A percentile compares a stretch with the other conserved stretches of the same genome.
Evolutionary conservation across 164 flowering plant species (phyloP).

Genomic region (Buxus sempervirens): DNA sequence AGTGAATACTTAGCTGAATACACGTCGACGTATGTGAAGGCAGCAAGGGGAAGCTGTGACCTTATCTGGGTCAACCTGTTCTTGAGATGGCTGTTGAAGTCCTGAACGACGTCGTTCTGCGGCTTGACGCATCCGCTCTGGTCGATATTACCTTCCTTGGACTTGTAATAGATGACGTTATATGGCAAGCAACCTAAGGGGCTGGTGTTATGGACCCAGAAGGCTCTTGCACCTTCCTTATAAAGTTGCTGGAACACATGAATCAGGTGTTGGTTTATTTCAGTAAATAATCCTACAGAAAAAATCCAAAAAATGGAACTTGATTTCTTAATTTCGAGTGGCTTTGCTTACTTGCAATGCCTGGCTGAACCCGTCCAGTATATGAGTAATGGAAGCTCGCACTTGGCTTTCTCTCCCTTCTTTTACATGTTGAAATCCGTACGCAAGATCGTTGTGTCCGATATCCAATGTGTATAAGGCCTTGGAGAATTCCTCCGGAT

Average conservation of each 20-base stretch:
- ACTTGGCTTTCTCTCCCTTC: conserved; percentile 30
- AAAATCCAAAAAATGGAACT: too few relatives aligned
- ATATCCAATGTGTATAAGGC: conserved; percentile 69
- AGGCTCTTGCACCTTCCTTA: conserved; percentile 54
- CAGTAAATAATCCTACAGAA: too few relatives aligned
- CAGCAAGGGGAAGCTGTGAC: conserved; percentile 31
- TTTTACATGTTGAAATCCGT: conserved; percentile 33
- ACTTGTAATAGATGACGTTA: conserved; percentile 22
- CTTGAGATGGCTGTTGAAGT: conserved; percentile 62
- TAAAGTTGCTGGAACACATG: conserved; percentile 40
- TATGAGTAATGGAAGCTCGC: conserved; percentile 39
- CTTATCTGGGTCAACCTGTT: conserved; percentile 35
- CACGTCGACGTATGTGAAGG: conserved; percentile 57
- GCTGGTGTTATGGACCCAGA: conserved; percentile 83
- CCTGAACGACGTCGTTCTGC: conserved; percentile 55
- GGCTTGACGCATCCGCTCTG: conserved; percentile 50
- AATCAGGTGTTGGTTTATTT: too few relatives aligned
- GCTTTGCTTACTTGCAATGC: conserved; percentile 41
- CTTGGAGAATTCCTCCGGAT: conserved; percentile 44
- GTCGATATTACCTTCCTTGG: conserved; percentile 37
- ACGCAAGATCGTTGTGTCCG: conserved; percentile 65
- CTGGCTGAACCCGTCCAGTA: conserved; percentile 30
- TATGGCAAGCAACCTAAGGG: conserved; percentile 76
- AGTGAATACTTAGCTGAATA: conserved; percentile 56
- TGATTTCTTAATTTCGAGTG: too few relatives aligned